These are phyloP conservation scores for Phaseolus lunatus DNA, from an alignment of 306 rosid genomes.

Conservation along the genomic window DNA sequence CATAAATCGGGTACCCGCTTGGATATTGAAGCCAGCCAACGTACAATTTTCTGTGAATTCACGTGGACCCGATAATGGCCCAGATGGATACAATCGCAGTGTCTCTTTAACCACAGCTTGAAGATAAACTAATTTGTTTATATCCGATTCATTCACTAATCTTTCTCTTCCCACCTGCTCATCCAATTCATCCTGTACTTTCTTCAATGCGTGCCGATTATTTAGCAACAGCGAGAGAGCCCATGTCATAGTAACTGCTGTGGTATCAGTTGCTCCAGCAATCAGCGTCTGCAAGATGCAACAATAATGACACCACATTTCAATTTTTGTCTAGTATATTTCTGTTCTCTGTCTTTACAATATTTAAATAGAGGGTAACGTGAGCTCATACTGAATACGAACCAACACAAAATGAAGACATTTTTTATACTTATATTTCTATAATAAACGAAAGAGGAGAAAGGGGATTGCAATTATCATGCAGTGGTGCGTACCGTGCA, in stretches of 20 bases:
- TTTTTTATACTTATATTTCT: too few relatives aligned
- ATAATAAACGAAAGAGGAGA: too few relatives aligned
- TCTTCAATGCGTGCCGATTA: constrained; percentile 23
- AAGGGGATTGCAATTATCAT: too few relatives aligned
- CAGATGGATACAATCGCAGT: constrained; percentile 60
- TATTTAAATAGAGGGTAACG: too few relatives aligned
- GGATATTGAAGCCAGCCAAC: constrained; percentile 35
- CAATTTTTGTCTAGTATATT: background rate
- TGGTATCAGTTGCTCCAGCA: constrained; percentile 60
- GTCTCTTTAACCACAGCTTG: constrained; percentile 42
- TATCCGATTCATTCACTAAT: constrained; percentile 56
- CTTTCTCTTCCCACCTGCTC: constrained; percentile 58
- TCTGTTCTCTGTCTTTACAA: background rate
- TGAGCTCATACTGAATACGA: too few relatives aligned
- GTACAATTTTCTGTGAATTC: constrained; percentile 46
- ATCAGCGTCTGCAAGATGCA: constrained; percentile 44
- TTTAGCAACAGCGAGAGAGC: constrained; percentile 38
- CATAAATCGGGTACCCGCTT: constrained; percentile 56
- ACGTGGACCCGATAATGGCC: constrained; percentile 50
- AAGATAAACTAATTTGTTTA: constrained; percentile 56
- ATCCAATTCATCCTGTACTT: constrained; percentile 9
- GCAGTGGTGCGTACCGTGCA: constrained; percentile 44
- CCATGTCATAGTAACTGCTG: constrained; percentile 51
- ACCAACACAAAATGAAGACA: too few relatives aligned
- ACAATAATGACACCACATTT: background rate